phyloP scores from a whole-genome alignment of 1,284 basidiomycete species.

The Leccinum proliferum region DNA sequence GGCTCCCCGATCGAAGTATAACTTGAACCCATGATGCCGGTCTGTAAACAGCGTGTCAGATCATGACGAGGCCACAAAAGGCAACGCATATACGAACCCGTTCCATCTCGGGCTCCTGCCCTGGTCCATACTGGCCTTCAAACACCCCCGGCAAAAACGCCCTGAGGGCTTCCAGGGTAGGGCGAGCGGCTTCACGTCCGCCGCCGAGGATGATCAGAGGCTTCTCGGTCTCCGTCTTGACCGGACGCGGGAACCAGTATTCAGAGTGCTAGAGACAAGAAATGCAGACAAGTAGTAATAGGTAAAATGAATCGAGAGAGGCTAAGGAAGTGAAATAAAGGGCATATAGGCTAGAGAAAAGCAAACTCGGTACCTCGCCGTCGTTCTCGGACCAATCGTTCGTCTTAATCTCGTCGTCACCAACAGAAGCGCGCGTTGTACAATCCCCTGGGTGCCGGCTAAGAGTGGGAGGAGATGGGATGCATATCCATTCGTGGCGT shows the following conservation, averaged over 20 bases:
- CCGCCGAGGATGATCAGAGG: constrained; percentile 75
- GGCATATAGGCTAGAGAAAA: too few species aligned
- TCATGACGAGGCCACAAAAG: neutral
- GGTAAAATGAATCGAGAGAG: constrained; percentile 7
- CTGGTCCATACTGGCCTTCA: constrained; percentile 44
- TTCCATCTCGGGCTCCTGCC: constrained; percentile 59
- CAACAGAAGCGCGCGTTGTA: constrained; percentile 50
- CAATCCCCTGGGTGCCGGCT: constrained; percentile 45
- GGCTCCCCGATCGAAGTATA: constrained; percentile 63
- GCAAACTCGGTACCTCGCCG: constrained; percentile 19
- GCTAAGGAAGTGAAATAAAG: neutral
- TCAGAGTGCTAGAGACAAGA: constrained; percentile 35
- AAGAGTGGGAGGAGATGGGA: constrained; percentile 59
- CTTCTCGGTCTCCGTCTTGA: constrained; percentile 27
- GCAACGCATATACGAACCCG: constrained; percentile 43
- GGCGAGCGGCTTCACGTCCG: constrained; percentile 43
- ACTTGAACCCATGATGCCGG: constrained; percentile 68
- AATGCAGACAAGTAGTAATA: neutral
- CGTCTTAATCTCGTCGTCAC: constrained; percentile 31
- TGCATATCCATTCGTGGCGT: constrained; percentile 79
- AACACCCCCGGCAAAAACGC: constrained; percentile 58
- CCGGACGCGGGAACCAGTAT: constrained; percentile 79
- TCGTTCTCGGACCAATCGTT: constrained; percentile 41
- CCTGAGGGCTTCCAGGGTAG: constrained; percentile 48
- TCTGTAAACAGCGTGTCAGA: constrained; percentile 20